Percentiles rank a stretch among this genome's conserved stretches.
Evolutionary conservation across 306 rosid species (phyloP).

Genomic region (Ziziphus jujuba): DNA sequence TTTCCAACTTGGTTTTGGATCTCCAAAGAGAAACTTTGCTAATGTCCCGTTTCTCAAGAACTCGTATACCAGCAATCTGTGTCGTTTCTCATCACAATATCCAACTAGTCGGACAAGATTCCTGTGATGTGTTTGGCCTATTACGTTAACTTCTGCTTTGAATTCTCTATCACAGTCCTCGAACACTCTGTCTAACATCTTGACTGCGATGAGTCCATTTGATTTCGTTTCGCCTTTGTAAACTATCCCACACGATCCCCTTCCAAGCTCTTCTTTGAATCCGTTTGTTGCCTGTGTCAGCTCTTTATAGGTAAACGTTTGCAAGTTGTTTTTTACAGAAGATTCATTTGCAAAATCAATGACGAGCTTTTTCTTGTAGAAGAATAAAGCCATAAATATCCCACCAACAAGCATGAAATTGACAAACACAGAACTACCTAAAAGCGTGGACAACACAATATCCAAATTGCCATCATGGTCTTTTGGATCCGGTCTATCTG

Average conservation of each 20-base stretch:
- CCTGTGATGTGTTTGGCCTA: conserved; percentile 29
- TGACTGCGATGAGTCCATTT: conserved; percentile 7
- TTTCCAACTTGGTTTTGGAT: conserved; percentile 20
- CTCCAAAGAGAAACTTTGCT: conserved; percentile 18
- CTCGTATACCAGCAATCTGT: conserved; percentile 29
- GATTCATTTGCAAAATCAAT: neutral
- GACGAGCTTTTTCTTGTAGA: conserved; percentile 26
- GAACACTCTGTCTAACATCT: neutral
- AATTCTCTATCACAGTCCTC: conserved; percentile 16
- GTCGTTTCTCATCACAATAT: conserved; percentile 17
- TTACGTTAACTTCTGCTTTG: conserved; percentile 19
- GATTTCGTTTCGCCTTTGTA: conserved; percentile 12
- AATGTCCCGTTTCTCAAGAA: neutral
- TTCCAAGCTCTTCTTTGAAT: conserved; percentile 1
- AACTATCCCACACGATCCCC: conserved; percentile 6
- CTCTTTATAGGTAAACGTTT: neutral
- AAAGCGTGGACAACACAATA: neutral
- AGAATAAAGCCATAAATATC: conserved; percentile 4
- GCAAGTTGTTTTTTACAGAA: neutral
- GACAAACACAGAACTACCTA: neutral
- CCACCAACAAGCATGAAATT: neutral
- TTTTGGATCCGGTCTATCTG: too few relatives aligned
- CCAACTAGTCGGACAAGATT: conserved; percentile 28
- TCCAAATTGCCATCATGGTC: too few relatives aligned
- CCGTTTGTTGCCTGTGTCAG: neutral